These are phyloP conservation scores for Zygotorulaspora chibaensis DNA, from an alignment of 805 yeast species.

Conservation along the genomic window DNA sequence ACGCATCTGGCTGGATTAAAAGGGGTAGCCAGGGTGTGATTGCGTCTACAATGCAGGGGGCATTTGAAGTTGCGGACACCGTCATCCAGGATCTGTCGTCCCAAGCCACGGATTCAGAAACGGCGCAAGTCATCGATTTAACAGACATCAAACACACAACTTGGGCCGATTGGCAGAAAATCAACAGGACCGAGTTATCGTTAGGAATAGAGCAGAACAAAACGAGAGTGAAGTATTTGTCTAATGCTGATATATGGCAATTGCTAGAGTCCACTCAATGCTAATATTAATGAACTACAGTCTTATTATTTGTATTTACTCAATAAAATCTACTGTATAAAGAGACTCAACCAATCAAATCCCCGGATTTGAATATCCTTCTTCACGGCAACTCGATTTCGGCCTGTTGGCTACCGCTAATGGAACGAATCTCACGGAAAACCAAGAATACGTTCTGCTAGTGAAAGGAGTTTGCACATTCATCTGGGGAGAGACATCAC, in stretches of 20 bases:
- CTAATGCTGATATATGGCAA: constrained; percentile 14
- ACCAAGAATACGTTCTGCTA: neutral
- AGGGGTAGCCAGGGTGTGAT: constrained; percentile 87
- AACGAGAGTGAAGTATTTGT: constrained; percentile 19
- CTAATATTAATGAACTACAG: too few species aligned
- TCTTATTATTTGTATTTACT: neutral
- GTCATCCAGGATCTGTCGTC: constrained; percentile 52
- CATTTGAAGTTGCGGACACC: constrained; percentile 67
- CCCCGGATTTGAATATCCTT: constrained; percentile 5
- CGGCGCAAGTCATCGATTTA: constrained; percentile 8
- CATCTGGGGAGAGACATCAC: too few species aligned
- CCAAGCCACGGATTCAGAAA: neutral
- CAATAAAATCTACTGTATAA: neutral
- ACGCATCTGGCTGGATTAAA: constrained; percentile 88
- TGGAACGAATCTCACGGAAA: neutral
- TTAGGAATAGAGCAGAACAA: constrained; percentile 17
- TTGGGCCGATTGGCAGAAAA: constrained; percentile 31
- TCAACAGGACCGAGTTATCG: constrained; percentile 24
- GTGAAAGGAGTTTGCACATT: too few species aligned
- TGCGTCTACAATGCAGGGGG: constrained; percentile 82
- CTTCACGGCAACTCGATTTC: neutral
- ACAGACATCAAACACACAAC: constrained; percentile 20
- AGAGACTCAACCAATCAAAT: constrained; percentile 10
- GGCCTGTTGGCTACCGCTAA: too few species aligned
- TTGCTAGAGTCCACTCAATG: neutral